Percentiles rank a stretch among this genome's conserved stretches.
Evolutionary conservation across 164 flowering plant species (phyloP).

Genomic region (Brasenia schreberi): DNA sequence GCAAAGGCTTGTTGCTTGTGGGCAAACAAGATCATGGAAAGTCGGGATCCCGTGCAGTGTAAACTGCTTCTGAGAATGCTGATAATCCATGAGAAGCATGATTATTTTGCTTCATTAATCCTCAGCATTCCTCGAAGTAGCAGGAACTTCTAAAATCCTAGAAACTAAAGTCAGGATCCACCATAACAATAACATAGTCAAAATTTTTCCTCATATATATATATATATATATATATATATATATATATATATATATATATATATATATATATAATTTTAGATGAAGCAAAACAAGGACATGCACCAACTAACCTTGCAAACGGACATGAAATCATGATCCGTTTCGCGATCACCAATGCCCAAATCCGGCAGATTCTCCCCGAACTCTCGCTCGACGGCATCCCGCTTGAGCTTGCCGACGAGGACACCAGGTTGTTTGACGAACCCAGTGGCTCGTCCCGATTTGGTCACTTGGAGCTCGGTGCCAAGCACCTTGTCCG

Average conservation of each 20-base stretch:
- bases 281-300: neutral
- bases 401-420: conserved; percentile 22
- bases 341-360: conserved; percentile 31
- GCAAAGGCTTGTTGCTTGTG: too few species aligned
- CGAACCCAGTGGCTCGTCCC: conserved; percentile 30
- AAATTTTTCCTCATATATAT: too few species aligned
- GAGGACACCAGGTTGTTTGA: conserved; percentile 20
- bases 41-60: too few species aligned
- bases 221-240: too few species aligned
- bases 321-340: conserved; percentile 26
- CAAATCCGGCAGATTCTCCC: conserved; percentile 16
- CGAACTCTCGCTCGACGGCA: conserved; percentile 19
- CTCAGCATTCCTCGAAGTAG: too few species aligned
- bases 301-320: conserved; percentile 24
- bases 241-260: too few species aligned
- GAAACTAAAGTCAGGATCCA: neutral
- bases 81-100: too few species aligned
- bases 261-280: too few species aligned
- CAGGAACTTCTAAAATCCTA: neutral
- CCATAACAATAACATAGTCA: too few species aligned
- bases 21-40: too few species aligned
- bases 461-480: conserved; percentile 13
- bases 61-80: too few species aligned
- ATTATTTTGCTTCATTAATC: too few species aligned
- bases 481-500: conserved; percentile 19